A percentile compares a stretch with the other conserved stretches of the same genome.
These are phyloP conservation scores for Coleophoma crateriformis DNA, from an alignment of 2,329 filamentous ascomycete species.

Conservation along the genomic window DNA sequence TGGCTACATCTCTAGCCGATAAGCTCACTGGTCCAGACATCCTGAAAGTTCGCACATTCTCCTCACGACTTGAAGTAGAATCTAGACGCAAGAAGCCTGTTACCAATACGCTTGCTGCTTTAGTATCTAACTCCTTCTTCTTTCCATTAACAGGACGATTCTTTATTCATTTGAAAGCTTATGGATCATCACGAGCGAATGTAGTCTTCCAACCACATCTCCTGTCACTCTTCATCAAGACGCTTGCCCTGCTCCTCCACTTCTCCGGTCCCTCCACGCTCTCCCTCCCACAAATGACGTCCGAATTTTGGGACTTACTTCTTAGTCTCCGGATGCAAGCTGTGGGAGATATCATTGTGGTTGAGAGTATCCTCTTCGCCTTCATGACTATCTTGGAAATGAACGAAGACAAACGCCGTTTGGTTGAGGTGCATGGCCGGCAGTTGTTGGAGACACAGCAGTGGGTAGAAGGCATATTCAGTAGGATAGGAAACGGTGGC, in stretches of 20 bases:
- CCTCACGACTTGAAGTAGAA: slow-evolving; percentile 65
- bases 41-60: slow-evolving; percentile 87
- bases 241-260: slow-evolving; percentile 75
- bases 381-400: slow-evolving; percentile 78
- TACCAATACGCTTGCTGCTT: slow-evolving; percentile 71
- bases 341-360: slow-evolving; percentile 58
- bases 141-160: slow-evolving; percentile 79
- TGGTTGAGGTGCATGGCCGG: slow-evolving; percentile 70
- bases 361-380: slow-evolving; percentile 71
- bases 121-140: slow-evolving; percentile 77
- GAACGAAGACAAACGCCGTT: slow-evolving; percentile 64
- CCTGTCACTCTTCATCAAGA: slow-evolving; percentile 77
- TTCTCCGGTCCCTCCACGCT: slow-evolving; percentile 77
- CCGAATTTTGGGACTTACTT: slow-evolving; percentile 79
- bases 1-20: slow-evolving; percentile 79
- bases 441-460: slow-evolving; percentile 81
- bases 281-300: slow-evolving; percentile 71
- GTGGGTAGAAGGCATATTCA: slow-evolving; percentile 78
- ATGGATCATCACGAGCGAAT: slow-evolving; percentile 41
- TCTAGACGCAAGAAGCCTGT: slow-evolving; percentile 51
- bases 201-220: slow-evolving; percentile 71
- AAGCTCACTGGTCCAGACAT: slow-evolving; percentile 71
- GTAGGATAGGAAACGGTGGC: slow-evolving; percentile 33
- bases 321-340: slow-evolving; percentile 60
- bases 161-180: slow-evolving; percentile 55